phyloP scores from a whole-genome alignment of 176 grass and related monocot genomes.

The Musa schizocarpa region DNA sequence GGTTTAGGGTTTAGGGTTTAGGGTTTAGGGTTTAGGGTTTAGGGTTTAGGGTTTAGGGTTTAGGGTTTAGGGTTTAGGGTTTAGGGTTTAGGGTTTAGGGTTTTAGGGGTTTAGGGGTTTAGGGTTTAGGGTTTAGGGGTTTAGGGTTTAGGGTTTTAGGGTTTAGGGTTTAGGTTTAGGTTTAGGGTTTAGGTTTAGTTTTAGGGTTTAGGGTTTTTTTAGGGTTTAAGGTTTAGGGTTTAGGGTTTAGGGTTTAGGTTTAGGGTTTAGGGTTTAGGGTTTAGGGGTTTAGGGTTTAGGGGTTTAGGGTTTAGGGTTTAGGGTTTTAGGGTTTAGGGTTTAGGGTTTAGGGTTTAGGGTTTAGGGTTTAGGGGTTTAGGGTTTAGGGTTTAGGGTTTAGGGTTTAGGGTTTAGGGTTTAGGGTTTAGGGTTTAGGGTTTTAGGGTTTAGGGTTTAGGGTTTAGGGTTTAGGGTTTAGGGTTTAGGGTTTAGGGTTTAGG shows the following conservation, averaged over 20 bases:
- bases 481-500: slow-evolving; percentile 5
- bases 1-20: neutral
- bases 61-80: neutral
- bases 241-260: slow-evolving; percentile 13
- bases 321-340: too few relatives aligned
- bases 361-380: slow-evolving; percentile 22
- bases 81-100: neutral
- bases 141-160: too few relatives aligned
- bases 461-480: slow-evolving; percentile 10
- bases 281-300: slow-evolving; percentile 9
- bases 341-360: slow-evolving; percentile 15
- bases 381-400: slow-evolving; percentile 22
- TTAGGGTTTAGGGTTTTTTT: slow-evolving; percentile 4
- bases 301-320: neutral
- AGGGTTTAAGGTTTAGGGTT: neutral
- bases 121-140: neutral
- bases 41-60: slow-evolving; percentile 7
- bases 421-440: neutral
- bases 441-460: neutral
- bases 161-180: too few relatives aligned
- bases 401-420: slow-evolving; percentile 31
- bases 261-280: slow-evolving; percentile 5
- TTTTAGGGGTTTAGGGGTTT: too few relatives aligned
- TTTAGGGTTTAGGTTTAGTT: neutral
- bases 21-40: slow-evolving; percentile 1